Evolutionary conservation across 2,329 filamentous ascomycete genomes (phyloP), one percentile per base, ranked within the genome.

Genomic region (Penicillium brasilianum): DNA sequence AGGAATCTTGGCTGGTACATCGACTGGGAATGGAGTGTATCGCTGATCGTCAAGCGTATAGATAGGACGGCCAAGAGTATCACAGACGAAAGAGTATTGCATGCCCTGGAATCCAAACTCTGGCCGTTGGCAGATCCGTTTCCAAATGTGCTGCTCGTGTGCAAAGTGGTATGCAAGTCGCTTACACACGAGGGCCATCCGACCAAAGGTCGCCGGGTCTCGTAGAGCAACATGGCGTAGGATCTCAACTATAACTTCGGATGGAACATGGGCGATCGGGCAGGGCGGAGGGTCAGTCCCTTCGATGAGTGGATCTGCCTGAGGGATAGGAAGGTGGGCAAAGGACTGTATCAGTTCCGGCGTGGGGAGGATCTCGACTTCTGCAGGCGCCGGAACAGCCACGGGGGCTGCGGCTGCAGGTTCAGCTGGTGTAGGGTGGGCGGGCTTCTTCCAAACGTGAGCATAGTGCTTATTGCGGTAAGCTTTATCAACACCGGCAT

Each of bases 401-500:
- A 83, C 82, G 0, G 84, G 80, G 1, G 32, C 37, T 14, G 85
- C 81, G 22, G 84, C 83, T 8, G 74, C 43, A 72, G 2, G 85
- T 65, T 11, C 81, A 73, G 84, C 85, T 9, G 82, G 80, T 8
- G 80, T 81, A 9, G 73, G 62, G 54, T 79, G 73, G 36, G 74
- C 55, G 55, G 79, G 51, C 57, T 71, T 78, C 72, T 85, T 88
- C 63, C 83, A 78, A 10, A 85, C 84, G 41, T 86, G 82, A 2
- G 93, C 90, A 71, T 95, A 97, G 78, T 98, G 89, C 79, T 98
- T 98, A 71, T 92, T 90, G 71, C 91, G 91, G 80, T 97, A 99
- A 59, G 86, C 84, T 70, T 91, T 87, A 75, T 99, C 93, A 55
- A 99, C 94, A 14, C 84, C 82, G 58, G 88, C 84, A 74, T 98